A percentile compares a stretch with the other conserved stretches of the same genome.
These are phyloP conservation scores for Ceratobasidium sp. DNA, from an alignment of 1,284 basidiomycete species.

Conservation along the genomic window DNA sequence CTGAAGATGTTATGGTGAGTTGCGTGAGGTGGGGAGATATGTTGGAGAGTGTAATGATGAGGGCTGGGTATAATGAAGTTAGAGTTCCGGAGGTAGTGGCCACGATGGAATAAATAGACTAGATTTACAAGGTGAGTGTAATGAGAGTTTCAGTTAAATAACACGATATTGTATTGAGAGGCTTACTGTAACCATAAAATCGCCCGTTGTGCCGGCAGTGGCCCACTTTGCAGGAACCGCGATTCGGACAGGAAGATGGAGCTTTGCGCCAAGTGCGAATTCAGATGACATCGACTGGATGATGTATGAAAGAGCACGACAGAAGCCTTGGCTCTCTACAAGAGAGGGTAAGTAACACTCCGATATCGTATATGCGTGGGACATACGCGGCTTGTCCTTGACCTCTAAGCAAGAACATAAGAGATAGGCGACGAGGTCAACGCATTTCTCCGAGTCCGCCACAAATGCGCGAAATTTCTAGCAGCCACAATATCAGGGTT, in stretches of 20 bases:
- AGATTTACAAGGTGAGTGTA: constrained; percentile 43
- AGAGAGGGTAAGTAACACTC: constrained; percentile 44
- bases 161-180: not conserved
- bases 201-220: constrained; percentile 76
- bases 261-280: constrained; percentile 72
- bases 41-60: constrained; percentile 91
- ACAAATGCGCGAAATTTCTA: constrained; percentile 88
- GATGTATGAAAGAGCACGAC: constrained; percentile 89
- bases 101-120: constrained; percentile 89
- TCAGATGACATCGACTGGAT: constrained; percentile 92
- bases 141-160: constrained; percentile 19
- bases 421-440: constrained; percentile 79
- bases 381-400: constrained; percentile 88
- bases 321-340: constrained; percentile 87
- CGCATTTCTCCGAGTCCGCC: constrained; percentile 79
- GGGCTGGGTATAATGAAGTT: constrained; percentile 87
- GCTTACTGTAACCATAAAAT: constrained; percentile 87
- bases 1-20: constrained; percentile 82
- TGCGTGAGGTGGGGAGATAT: constrained; percentile 86
- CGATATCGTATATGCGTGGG: not conserved
- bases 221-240: constrained; percentile 80
- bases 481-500: not conserved
- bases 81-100: constrained; percentile 86
- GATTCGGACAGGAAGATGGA: constrained; percentile 65
- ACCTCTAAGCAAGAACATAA: constrained; percentile 83